Percentiles rank a stretch among this genome's conserved stretches.
phyloP scores from a whole-genome alignment of 1,284 basidiomycete genomes.

The Pseudozyma thailandica region DNA sequence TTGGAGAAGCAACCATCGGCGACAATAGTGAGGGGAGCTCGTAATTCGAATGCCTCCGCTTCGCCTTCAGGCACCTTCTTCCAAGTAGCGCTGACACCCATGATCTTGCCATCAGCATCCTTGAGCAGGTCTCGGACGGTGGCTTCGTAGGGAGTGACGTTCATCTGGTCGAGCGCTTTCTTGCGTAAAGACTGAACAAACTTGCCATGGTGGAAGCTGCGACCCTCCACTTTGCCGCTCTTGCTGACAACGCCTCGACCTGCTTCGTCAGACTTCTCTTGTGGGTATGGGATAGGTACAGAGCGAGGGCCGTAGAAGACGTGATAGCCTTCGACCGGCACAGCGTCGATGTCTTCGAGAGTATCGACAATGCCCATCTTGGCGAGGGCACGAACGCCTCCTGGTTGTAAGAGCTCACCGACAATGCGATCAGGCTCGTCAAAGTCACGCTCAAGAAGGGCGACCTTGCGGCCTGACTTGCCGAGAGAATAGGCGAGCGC shows the following conservation, averaged over 20 bases:
- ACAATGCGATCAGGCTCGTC: conserved; percentile 95
- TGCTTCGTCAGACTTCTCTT: conserved; percentile 64
- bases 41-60: conserved; percentile 66
- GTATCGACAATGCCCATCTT: conserved; percentile 78
- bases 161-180: conserved; percentile 72
- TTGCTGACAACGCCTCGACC: conserved; percentile 37
- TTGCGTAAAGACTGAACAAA: conserved; percentile 84
- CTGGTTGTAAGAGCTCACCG: conserved; percentile 95
- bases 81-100: conserved; percentile 52
- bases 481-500: conserved; percentile 62
- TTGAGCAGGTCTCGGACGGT: conserved; percentile 60
- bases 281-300: conserved; percentile 89
- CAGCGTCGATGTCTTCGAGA: conserved; percentile 86
- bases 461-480: conserved; percentile 71
- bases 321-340: conserved; percentile 87
- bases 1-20: conserved; percentile 96
- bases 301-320: conserved; percentile 76
- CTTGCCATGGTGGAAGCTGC: conserved; percentile 93
- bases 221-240: conserved; percentile 72
- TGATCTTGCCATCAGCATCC: conserved; percentile 38
- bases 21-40: conserved; percentile 83
- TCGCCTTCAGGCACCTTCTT: conserved; percentile 35
- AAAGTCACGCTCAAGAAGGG: conserved; percentile 75
- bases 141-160: conserved; percentile 57
- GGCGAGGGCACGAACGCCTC: conserved; percentile 82